A percentile compares a stretch with the other conserved stretches of the same genome.
These are phyloP conservation scores for Bipolaris victoriae DNA, from an alignment of 2,329 filamentous ascomycete species.

Conservation along the genomic window DNA sequence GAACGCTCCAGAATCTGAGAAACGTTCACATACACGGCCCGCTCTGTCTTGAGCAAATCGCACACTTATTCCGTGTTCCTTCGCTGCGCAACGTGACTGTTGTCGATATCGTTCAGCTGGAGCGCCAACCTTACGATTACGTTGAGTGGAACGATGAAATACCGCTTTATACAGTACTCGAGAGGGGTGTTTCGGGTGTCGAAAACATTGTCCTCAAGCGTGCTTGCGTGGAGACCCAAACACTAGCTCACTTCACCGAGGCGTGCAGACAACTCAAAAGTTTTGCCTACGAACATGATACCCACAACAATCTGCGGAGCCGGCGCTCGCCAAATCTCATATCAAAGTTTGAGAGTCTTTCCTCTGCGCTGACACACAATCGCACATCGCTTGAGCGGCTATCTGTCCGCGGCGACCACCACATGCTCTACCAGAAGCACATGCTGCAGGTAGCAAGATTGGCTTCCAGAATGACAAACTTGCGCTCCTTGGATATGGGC, in stretches of 20 bases:
- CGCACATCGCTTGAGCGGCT: constrained; percentile 5
- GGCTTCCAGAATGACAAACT: constrained; percentile 2
- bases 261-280: constrained; percentile 9
- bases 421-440: constrained; percentile 6
- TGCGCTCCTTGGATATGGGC: constrained; percentile 13
- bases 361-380: neutral
- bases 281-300: constrained; percentile 10
- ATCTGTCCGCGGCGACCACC: constrained; percentile 8
- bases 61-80: constrained; percentile 12
- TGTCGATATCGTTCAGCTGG: constrained; percentile 4
- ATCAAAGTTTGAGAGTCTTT: neutral
- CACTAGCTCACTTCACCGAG: constrained; percentile 4
- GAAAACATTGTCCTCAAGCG: constrained; percentile 11
- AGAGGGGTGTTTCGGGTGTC: neutral
- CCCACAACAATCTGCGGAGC: constrained; percentile 7
- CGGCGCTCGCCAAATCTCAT: neutral
- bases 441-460: constrained; percentile 10
- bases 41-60: constrained; percentile 7
- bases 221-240: constrained; percentile 3
- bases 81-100: constrained; percentile 3
- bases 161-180: constrained; percentile 7
- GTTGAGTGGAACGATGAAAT: constrained; percentile 4
- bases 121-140: neutral
- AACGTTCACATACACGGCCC: constrained; percentile 9
- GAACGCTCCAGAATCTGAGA: neutral